Conservation (phyloP, 1,139 yeast species). For the Debaryomyces fabryi region DNA sequence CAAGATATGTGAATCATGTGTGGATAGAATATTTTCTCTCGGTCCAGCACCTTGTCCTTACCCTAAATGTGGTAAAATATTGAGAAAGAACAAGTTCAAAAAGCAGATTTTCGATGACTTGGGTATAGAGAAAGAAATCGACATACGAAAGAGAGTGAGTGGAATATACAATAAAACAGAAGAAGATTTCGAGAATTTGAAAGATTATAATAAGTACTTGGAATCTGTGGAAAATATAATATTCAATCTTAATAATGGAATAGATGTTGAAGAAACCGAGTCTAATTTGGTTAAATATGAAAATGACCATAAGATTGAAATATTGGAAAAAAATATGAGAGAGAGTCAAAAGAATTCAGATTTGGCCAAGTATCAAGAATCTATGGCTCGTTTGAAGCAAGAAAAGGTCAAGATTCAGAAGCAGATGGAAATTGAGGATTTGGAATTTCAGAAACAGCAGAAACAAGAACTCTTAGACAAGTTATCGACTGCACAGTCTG, state of each 20-base stretch:
- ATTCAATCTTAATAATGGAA: constrained; percentile 70
- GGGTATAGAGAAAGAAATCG: constrained; percentile 87
- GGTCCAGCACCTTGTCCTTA: constrained; percentile 99
- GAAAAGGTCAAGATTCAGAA: constrained; percentile 66
- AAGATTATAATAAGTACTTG: constrained; percentile 71
- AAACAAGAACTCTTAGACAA: constrained; percentile 71
- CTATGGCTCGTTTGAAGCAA: constrained; percentile 58
- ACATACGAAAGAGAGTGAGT: constrained; percentile 77
- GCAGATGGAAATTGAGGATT: constrained; percentile 71
- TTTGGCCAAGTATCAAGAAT: constrained; percentile 59
- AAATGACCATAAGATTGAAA: constrained; percentile 71
- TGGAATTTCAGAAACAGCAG: constrained; percentile 56
- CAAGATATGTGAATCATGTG: constrained; percentile 95
- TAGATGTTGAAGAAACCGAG: constrained; percentile 75
- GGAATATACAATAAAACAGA: constrained; percentile 79
- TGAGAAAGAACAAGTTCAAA: constrained; percentile 87
- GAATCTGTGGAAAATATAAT: constrained; percentile 84
- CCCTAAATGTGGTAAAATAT: constrained; percentile 83
- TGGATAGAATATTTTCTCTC: constrained; percentile 85
- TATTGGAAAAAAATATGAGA: constrained; percentile 64
- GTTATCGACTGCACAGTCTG: constrained; percentile 44
- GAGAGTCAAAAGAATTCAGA: constrained; percentile 70
- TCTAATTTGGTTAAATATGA: constrained; percentile 70
- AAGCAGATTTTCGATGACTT: constrained; percentile 91
- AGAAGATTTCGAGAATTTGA: constrained; percentile 65